These are phyloP conservation scores for Sugiyamaella mastotermitis DNA, from an alignment of 805 yeast genomes.

Conservation along the genomic window DNA sequence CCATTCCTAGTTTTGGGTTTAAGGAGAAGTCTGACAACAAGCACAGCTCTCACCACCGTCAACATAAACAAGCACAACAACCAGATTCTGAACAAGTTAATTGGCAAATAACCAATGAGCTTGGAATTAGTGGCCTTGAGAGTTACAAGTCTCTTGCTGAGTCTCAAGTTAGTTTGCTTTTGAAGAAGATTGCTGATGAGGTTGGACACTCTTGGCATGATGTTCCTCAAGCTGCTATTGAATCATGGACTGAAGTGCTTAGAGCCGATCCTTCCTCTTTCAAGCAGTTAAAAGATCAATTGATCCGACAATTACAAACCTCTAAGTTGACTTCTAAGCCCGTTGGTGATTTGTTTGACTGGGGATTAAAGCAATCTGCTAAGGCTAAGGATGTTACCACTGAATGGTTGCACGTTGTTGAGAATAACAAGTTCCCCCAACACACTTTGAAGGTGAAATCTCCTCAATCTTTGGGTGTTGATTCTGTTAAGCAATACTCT, in stretches of 20 bases:
- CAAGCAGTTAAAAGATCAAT: conserved; percentile 18
- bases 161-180: conserved; percentile 5
- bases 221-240: conserved; percentile 24
- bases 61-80: background rate
- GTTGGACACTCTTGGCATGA: conserved; percentile 20
- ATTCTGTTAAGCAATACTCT: conserved; percentile 69
- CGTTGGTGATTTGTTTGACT: conserved; percentile 4
- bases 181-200: conserved; percentile 25
- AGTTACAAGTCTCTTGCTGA: conserved; percentile 2
- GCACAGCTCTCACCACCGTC: too few relatives aligned
- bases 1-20: too few relatives aligned
- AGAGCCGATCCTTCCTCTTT: conserved; percentile 26
- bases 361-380: conserved; percentile 4
- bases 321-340: conserved; percentile 7
- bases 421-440: conserved; percentile 34
- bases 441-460: conserved; percentile 56
- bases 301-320: conserved; percentile 15
- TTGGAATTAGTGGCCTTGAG: conserved; percentile 5
- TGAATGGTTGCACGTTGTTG: conserved; percentile 35
- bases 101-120: conserved; percentile 11
- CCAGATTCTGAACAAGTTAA: conserved; percentile 5
- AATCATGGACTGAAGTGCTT: conserved; percentile 28
- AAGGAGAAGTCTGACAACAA: too few relatives aligned
- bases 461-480: conserved; percentile 71
- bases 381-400: background rate